Evolutionary conservation across 73 alveolate species (phyloP).

Genomic region (Paramecium sexaurelia): DNA sequence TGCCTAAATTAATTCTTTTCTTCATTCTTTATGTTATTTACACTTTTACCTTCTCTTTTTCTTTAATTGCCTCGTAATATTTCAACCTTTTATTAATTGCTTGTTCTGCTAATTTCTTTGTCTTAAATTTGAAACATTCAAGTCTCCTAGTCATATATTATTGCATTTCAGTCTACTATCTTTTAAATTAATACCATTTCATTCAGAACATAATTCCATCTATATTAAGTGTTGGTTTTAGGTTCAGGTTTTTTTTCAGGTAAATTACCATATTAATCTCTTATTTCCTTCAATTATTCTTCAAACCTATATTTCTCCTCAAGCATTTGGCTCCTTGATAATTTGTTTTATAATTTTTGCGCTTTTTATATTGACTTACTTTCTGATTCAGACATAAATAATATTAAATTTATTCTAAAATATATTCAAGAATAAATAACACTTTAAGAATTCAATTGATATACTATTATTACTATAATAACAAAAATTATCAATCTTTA

Average conservation of each 20-base stretch:
- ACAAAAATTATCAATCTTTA: no score
- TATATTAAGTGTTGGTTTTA: slow-evolving; percentile 1
- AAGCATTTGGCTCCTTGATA: neutral
- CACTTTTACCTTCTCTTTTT: slow-evolving; percentile 18
- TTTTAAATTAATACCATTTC: slow-evolving; percentile 53
- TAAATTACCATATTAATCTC: slow-evolving; percentile 55
- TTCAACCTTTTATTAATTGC: slow-evolving; percentile 50
- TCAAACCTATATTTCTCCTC: slow-evolving; percentile 41
- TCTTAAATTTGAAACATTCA: slow-evolving; percentile 52
- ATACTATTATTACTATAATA: no score
- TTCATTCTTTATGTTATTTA: neutral
- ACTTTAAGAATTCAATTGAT: neutral
- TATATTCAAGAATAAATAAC: neutral
- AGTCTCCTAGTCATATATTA: slow-evolving; percentile 54
- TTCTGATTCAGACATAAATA: slow-evolving; percentile 60
- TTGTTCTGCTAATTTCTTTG: slow-evolving; percentile 60
- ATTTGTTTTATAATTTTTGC: slow-evolving; percentile 55
- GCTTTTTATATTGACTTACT: slow-evolving; percentile 54
- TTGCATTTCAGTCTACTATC: slow-evolving; percentile 52
- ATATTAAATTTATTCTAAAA: slow-evolving; percentile 1
- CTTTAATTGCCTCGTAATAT: slow-evolving; percentile 35
- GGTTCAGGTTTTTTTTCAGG: slow-evolving; percentile 61
- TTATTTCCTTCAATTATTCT: slow-evolving; percentile 47
- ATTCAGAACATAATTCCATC: slow-evolving; percentile 60
- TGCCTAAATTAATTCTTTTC: neutral